Evolutionary conservation across 345 rosid species (phyloP).

Genomic region (Citropsis articulata): DNA sequence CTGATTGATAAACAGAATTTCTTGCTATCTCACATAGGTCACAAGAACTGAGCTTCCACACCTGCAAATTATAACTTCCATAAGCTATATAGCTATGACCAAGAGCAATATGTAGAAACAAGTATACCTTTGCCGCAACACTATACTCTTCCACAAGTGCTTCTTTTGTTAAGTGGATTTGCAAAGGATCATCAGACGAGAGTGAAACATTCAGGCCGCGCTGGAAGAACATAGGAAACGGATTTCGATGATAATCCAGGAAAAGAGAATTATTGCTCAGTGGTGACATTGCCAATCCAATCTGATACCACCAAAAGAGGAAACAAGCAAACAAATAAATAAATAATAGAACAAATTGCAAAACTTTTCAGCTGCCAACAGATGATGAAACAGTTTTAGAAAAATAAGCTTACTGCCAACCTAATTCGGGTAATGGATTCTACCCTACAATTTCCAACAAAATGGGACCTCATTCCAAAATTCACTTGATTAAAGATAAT

Average conservation of each 20-base stretch:
- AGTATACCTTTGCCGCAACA: conserved; percentile 48
- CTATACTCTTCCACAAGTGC: conserved; percentile 56
- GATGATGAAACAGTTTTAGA: not conserved
- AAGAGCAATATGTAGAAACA: not conserved
- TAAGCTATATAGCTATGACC: not conserved
- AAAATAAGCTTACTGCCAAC: not conserved
- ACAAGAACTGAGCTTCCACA: conserved; percentile 54
- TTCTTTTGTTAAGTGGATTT: conserved; percentile 58
- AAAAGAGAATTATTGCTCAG: conserved; percentile 58
- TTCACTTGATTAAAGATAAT: not conserved
- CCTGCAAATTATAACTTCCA: conserved; percentile 24
- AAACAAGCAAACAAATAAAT: not conserved
- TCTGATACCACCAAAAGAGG: conserved; percentile 15
- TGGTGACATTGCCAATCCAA: conserved; percentile 58
- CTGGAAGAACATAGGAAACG: conserved; percentile 46
- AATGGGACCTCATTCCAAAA: not conserved
- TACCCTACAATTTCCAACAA: conserved; percentile 1
- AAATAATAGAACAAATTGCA: not conserved
- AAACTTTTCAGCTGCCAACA: not conserved
- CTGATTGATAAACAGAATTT: conserved; percentile 54
- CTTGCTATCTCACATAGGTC: conserved; percentile 60
- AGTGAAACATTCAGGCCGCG: conserved; percentile 55
- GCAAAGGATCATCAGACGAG: conserved; percentile 53
- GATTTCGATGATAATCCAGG: conserved; percentile 50
- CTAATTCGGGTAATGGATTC: not conserved